These are phyloP conservation scores for Oidium heveae DNA, from an alignment of 2,329 filamentous ascomycete species.

Conservation along the genomic window DNA sequence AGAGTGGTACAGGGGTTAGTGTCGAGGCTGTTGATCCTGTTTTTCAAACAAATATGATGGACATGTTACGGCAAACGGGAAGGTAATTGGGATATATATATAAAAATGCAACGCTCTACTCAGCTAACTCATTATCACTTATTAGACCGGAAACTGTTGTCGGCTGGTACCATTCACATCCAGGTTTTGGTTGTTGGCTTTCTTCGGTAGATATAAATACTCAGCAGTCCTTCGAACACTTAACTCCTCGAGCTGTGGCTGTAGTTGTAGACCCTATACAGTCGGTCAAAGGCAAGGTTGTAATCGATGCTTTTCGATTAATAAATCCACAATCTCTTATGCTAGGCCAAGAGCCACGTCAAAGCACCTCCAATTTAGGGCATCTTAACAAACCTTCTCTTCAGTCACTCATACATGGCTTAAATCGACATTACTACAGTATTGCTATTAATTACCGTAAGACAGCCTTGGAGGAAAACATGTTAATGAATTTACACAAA, in stretches of 20 bases:
- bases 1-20: constrained; percentile 92
- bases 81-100: too few species aligned
- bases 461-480: constrained; percentile 92
- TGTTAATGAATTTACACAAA: constrained; percentile 99
- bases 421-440: constrained; percentile 98
- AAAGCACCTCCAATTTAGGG: constrained; percentile 92
- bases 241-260: constrained; percentile 86
- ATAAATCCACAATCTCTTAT: constrained; percentile 96
- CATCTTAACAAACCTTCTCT: constrained; percentile 99
- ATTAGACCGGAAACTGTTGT: constrained; percentile 81
- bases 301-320: constrained; percentile 94
- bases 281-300: constrained; percentile 97
- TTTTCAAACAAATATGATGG: constrained; percentile 99
- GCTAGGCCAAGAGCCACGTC: constrained; percentile 90
- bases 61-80: constrained; percentile 94
- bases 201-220: constrained; percentile 99
- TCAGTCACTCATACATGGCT: constrained; percentile 88
- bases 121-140: too few species aligned
- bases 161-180: constrained; percentile 98
- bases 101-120: too few species aligned
- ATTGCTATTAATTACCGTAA: constrained; percentile 97
- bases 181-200: constrained; percentile 96
- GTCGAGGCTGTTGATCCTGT: constrained; percentile 96
- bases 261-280: constrained; percentile 97
- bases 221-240: constrained; percentile 97